These are phyloP conservation scores for Pseudozyma sp. DNA, from an alignment of 1,284 basidiomycete genomes.

Conservation along the genomic window DNA sequence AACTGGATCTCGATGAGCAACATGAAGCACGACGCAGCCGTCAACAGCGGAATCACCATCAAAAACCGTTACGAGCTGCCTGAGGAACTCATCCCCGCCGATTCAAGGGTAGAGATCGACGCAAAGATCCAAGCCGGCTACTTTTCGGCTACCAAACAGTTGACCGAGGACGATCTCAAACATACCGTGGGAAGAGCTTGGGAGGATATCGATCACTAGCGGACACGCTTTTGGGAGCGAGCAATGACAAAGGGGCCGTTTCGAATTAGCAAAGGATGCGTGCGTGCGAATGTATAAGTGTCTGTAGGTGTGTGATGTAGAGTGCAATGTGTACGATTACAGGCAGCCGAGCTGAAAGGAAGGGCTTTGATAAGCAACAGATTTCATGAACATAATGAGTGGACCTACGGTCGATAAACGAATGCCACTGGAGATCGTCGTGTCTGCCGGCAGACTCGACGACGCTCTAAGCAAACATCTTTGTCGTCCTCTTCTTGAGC, in stretches of 20 bases:
- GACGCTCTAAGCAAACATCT: slow-evolving; percentile 25
- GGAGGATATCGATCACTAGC: slow-evolving; percentile 72
- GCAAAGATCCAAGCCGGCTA: slow-evolving; percentile 81
- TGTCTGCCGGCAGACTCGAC: slow-evolving; percentile 1
- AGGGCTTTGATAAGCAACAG: too few relatives aligned
- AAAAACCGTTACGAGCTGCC: slow-evolving; percentile 70
- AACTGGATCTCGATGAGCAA: slow-evolving; percentile 83
- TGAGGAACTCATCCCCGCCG: slow-evolving; percentile 57
- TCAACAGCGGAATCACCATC: slow-evolving; percentile 87
- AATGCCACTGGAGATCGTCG: not conserved
- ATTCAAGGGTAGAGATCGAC: slow-evolving; percentile 58
- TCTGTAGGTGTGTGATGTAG: too few relatives aligned
- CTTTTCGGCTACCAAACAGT: slow-evolving; percentile 48
- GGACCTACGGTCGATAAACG: too few relatives aligned
- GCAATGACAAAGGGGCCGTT: too few relatives aligned
- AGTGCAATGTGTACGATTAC: too few relatives aligned
- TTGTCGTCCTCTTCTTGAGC: slow-evolving; percentile 34
- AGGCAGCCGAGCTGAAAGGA: not conserved
- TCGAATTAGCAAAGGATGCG: not conserved
- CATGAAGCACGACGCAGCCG: slow-evolving; percentile 88
- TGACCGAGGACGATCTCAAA: slow-evolving; percentile 53
- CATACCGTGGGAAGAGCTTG: slow-evolving; percentile 83
- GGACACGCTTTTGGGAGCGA: not conserved
- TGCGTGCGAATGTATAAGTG: too few relatives aligned
- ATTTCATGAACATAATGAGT: too few relatives aligned